Evolutionary conservation across 495 filamentous ascomycete genomes (phyloP).

Genomic region (Penicillium mononematosum): DNA sequence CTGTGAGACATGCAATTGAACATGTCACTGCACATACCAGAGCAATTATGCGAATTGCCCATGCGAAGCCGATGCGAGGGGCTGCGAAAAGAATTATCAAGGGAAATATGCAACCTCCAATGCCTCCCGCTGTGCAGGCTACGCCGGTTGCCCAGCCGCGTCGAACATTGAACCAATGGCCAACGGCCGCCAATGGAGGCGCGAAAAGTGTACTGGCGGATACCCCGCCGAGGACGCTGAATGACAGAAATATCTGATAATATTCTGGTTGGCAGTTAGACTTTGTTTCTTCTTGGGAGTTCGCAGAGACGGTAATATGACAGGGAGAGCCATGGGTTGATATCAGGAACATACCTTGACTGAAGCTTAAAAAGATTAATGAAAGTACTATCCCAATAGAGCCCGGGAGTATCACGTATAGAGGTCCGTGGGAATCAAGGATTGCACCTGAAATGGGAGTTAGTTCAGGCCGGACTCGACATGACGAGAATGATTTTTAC

Average conservation of each 20-base stretch:
- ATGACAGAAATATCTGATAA: conserved; percentile 44
- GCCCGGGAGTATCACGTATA: conserved; percentile 25
- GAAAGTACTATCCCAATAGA: conserved; percentile 31
- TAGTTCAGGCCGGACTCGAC: not conserved
- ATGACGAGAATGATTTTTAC: conserved; percentile 6
- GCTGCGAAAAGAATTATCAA: conserved; percentile 64
- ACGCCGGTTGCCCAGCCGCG: conserved; percentile 73
- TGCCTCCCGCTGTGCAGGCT: conserved; percentile 64
- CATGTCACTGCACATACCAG: conserved; percentile 59
- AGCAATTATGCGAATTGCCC: conserved; percentile 69
- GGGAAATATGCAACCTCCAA: conserved; percentile 74
- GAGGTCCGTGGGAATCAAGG: conserved; percentile 30
- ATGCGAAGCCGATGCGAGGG: conserved; percentile 63
- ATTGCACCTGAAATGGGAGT: conserved; percentile 24
- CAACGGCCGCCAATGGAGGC: conserved; percentile 55
- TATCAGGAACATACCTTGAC: conserved; percentile 33
- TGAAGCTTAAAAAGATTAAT: conserved; percentile 48
- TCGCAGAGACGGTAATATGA: not conserved
- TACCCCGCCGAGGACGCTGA: conserved; percentile 38
- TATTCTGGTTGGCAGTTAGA: conserved; percentile 29
- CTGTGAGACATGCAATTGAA: conserved; percentile 23
- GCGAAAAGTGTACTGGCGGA: conserved; percentile 57
- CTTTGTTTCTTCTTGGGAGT: not conserved
- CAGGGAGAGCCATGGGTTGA: not conserved
- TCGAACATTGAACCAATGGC: conserved; percentile 68